Evolutionary conservation across 1,139 yeast species (phyloP).

Genomic region (Candida sp.): DNA sequence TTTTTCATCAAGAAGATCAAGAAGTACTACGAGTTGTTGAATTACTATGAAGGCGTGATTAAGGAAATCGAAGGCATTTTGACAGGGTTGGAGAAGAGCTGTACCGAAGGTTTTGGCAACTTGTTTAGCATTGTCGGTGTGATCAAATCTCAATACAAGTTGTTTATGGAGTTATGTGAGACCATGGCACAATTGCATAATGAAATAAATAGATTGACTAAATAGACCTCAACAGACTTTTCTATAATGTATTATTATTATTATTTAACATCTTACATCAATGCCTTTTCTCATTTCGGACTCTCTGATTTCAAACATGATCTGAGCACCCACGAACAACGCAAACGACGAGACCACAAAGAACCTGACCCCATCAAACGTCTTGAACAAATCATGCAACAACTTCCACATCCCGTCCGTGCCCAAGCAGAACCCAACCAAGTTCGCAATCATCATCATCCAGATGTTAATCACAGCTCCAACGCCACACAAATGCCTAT

Average conservation of each 20-base stretch:
- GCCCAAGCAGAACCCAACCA: constrained; percentile 95
- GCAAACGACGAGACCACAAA: constrained; percentile 67
- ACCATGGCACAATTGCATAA: constrained; percentile 90
- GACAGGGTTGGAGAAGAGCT: constrained; percentile 46
- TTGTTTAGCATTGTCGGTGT: constrained; percentile 65
- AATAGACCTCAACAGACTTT: constrained; percentile 11
- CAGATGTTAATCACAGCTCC: constrained; percentile 93
- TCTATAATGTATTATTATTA: constrained; percentile 1
- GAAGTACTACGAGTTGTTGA: constrained; percentile 66
- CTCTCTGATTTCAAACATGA: constrained; percentile 94
- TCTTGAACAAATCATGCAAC: constrained; percentile 71
- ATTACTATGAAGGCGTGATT: constrained; percentile 77
- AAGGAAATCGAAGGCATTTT: constrained; percentile 65
- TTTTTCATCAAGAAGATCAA: constrained; percentile 59
- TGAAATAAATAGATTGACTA: constrained; percentile 34
- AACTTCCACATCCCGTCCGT: constrained; percentile 78
- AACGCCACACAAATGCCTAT: constrained; percentile 77
- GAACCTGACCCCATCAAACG: constrained; percentile 68
- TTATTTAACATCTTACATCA: constrained; percentile 68
- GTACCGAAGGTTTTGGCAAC: constrained; percentile 54
- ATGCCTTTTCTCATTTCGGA: constrained; percentile 84
- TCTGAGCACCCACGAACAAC: constrained; percentile 84
- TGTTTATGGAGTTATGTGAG: constrained; percentile 93
- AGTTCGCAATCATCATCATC: constrained; percentile 98
- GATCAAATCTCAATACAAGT: constrained; percentile 77